phyloP scores from a whole-genome alignment of 2,329 filamentous ascomycete genomes.

The Malbranchea zuffiana region DNA sequence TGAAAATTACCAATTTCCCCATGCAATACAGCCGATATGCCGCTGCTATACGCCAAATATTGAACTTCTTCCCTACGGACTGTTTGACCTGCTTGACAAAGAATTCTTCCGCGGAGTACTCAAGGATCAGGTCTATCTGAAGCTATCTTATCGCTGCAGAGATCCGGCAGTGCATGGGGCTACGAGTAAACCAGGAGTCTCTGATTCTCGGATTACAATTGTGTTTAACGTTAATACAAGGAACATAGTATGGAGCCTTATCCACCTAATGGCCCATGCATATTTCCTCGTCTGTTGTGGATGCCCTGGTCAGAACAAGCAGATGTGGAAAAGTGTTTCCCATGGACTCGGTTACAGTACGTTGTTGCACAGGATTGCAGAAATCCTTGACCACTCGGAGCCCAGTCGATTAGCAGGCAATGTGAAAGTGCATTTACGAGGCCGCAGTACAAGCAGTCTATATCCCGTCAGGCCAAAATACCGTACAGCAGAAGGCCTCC shows the following conservation, averaged over 20 bases:
- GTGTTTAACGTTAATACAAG: not conserved
- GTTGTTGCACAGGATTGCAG: slow-evolving; percentile 10
- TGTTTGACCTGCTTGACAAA: slow-evolving; percentile 14
- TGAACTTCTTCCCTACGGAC: slow-evolving; percentile 7
- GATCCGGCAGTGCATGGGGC: slow-evolving; percentile 9
- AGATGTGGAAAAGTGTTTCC: slow-evolving; percentile 6
- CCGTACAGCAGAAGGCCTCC: too few relatives aligned
- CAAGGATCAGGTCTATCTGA: slow-evolving; percentile 13
- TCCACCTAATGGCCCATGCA: slow-evolving; percentile 17
- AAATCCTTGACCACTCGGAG: slow-evolving; percentile 5
- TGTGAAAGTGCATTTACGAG: too few relatives aligned
- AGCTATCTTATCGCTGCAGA: slow-evolving; percentile 1
- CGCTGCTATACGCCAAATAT: not conserved
- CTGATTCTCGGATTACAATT: slow-evolving; percentile 12
- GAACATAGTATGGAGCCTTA: slow-evolving; percentile 6
- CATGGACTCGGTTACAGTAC: slow-evolving; percentile 15
- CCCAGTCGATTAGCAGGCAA: too few relatives aligned
- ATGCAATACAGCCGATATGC: slow-evolving; percentile 6
- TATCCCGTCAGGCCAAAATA: too few relatives aligned
- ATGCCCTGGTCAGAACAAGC: not conserved
- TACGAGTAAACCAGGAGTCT: slow-evolving; percentile 7
- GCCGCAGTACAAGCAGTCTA: too few relatives aligned
- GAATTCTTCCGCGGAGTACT: slow-evolving; percentile 15
- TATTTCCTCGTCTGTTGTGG: slow-evolving; percentile 17
- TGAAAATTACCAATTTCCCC: slow-evolving; percentile 5